Evolutionary conservation across 257 asterid genomes (phyloP).

Genomic region (Leonotis leonurus): DNA sequence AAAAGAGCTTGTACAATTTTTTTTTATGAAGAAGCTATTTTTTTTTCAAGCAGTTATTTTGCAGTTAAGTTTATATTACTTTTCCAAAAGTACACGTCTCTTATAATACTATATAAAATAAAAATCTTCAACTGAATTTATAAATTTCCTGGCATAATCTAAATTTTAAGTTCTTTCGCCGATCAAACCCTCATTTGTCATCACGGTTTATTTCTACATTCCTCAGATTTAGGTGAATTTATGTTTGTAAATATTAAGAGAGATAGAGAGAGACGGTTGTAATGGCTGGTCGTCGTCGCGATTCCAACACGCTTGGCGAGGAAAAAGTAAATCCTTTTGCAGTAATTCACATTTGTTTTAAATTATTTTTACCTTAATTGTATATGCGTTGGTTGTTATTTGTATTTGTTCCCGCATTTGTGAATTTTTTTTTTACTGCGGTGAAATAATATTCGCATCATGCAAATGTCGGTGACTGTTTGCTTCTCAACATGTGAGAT

Average conservation of each 20-base stretch:
- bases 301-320: slow-evolving; percentile 72
- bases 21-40: too few species aligned
- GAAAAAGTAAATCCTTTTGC: slow-evolving; percentile 79
- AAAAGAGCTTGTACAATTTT: too few species aligned
- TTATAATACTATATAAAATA: background rate
- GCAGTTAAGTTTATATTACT: too few species aligned
- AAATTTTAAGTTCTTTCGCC: slow-evolving; percentile 5
- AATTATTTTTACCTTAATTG: background rate
- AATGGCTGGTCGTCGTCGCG: slow-evolving; percentile 71
- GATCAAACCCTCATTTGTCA: slow-evolving; percentile 11
- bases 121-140: background rate
- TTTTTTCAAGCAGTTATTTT: too few species aligned
- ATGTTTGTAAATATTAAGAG: background rate
- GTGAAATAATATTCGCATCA: background rate
- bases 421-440: slow-evolving; percentile 3
- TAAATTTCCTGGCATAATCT: slow-evolving; percentile 31
- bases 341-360: slow-evolving; percentile 29
- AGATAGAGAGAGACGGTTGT: slow-evolving; percentile 15
- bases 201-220: slow-evolving; percentile 17
- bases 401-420: background rate
- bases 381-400: background rate
- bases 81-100: too few species aligned
- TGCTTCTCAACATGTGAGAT: slow-evolving; percentile 15
- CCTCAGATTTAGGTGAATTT: slow-evolving; percentile 18
- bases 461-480: slow-evolving; percentile 17